Conservation (phyloP, 495 filamentous ascomycete species). For the Lichina pygmaea region DNA sequence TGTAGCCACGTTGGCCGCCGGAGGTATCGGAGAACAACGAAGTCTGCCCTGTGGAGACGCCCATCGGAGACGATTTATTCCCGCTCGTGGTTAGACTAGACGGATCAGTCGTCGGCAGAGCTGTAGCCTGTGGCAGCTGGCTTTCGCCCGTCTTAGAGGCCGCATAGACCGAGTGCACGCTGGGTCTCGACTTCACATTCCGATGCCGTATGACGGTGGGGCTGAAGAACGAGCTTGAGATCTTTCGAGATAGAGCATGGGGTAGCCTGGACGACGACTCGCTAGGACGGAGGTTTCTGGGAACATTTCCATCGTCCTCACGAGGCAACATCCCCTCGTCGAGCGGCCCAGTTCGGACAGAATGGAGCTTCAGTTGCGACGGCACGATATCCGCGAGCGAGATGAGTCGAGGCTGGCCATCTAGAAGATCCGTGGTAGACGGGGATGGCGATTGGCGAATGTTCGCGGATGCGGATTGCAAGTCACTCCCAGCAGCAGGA, state of each 20-base stretch:
- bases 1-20: background rate
- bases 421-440: too few species aligned
- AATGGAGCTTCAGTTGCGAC: too few species aligned
- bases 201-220: conserved; percentile 27
- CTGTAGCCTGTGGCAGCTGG: background rate
- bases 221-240: conserved; percentile 22
- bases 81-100: background rate
- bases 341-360: too few species aligned
- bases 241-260: conserved; percentile 10
- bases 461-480: too few species aligned
- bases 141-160: background rate
- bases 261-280: background rate
- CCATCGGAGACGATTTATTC: background rate
- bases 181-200: conserved; percentile 17
- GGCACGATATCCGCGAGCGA: too few species aligned
- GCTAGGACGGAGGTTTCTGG: background rate
- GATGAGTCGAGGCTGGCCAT: too few species aligned
- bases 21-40: background rate
- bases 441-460: too few species aligned
- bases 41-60: background rate
- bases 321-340: too few species aligned
- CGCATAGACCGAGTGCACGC: conserved; percentile 1
- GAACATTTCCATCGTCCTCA: background rate
- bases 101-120: background rate
- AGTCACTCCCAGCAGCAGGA: too few species aligned